A percentile compares a stretch with the other conserved stretches of the same genome.
Evolutionary conservation across 2,329 filamentous ascomycete species (phyloP).

Genomic region (Monosporascus sp.): DNA sequence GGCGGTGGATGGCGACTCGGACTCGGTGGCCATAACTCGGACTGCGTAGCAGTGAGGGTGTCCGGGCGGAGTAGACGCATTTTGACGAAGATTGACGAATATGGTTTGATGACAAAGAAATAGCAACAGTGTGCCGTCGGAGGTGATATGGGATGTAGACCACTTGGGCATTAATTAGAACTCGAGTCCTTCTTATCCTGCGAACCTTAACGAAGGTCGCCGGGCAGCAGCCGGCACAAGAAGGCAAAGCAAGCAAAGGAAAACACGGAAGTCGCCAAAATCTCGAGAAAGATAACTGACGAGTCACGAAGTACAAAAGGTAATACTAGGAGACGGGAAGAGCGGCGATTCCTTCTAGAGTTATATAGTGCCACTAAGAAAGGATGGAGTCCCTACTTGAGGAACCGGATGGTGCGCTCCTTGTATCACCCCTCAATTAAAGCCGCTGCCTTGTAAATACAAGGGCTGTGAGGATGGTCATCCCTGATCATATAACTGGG

Average conservation of each 20-base stretch:
- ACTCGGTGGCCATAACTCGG: conserved; percentile 50
- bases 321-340: conserved; percentile 11
- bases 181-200: conserved; percentile 7
- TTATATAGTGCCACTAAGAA: conserved; percentile 25
- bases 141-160: not conserved
- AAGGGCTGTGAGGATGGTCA: conserved; percentile 21
- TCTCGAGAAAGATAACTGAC: conserved; percentile 14
- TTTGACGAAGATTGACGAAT: conserved; percentile 8
- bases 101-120: conserved; percentile 6
- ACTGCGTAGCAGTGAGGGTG: conserved; percentile 26
- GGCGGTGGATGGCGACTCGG: conserved; percentile 41
- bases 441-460: conserved; percentile 28
- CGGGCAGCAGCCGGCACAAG: conserved; percentile 22
- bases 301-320: conserved; percentile 13
- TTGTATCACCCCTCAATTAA: conserved; percentile 29
- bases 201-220: conserved; percentile 15
- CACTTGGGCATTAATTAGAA: conserved; percentile 6
- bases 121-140: conserved; percentile 1
- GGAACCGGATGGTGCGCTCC: conserved; percentile 11
- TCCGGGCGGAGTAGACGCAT: conserved; percentile 23
- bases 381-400: conserved; percentile 7
- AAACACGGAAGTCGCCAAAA: conserved; percentile 12
- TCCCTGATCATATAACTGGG: conserved; percentile 15
- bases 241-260: conserved; percentile 6
- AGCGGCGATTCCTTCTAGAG: conserved; percentile 10